Evolutionary conservation across 352 stramenopile genomes (phyloP), one percentile per base, ranked within the genome.

Genomic region (Globisporangium nunn): DNA sequence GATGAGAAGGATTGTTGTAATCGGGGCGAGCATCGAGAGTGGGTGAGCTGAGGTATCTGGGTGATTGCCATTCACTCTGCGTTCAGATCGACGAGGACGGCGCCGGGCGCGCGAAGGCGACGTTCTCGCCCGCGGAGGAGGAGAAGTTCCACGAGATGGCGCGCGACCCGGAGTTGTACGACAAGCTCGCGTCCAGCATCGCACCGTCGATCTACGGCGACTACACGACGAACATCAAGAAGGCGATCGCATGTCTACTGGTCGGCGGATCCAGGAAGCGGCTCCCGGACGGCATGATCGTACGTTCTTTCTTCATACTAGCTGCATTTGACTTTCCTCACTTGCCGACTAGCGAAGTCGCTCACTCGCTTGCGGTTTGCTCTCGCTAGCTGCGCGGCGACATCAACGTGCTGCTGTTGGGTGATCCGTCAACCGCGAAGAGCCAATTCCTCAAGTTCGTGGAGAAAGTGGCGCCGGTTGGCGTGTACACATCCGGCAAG

Each of bases 401-500:
- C 63, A 99, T 99, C 58, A 99, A 99, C 63, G 89, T 99, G 15
- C 75, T 99, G 29, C 62, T 99, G 23, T 74, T 99, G 15, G 97
- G 97, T 44, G 97, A 99, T 78, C 97, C 97, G 3, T 98, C 87
- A 51, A 99, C 95, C 0, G 96, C 96, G 48, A 99, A 99, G 71
- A 97, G 78, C 39, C 96, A 99, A 68, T 99, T 99, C 68, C 70
- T 99, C 8, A 99, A 99, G 63, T 99, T 99, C 74, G 85, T 90
- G 0, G 89, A 97, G 64, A 97, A 95, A 61, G 92, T 98, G 12
- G 95, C 97, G 2, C 97, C 97, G 1, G 88, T 99, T 0, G 96
- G 96, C 3, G 97, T 99, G 46, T 99, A 99, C 74, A 99, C 97
- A 0, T 98, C 89, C 2, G 97, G 97, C 17, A 99, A 99, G 81